Conservation (phyloP, 257 asterid species). For the Gardenia jasminoides region DNA sequence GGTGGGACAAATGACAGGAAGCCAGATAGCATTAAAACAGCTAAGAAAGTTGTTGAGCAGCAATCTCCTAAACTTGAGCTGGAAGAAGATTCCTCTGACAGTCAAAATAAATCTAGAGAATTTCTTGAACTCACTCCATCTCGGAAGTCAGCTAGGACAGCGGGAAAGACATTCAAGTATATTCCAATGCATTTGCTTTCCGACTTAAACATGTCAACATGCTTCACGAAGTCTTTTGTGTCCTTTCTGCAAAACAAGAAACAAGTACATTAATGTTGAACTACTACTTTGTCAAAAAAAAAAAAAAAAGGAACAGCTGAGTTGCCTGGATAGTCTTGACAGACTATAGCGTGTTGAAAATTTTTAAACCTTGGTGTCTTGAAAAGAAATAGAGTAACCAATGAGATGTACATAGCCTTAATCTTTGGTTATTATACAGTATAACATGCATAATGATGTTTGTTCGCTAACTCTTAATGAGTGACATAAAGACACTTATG, state of each 20-base stretch:
- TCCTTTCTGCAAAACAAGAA: background rate
- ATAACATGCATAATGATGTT: background rate
- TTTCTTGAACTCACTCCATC: constrained; percentile 52
- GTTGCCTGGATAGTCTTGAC: background rate
- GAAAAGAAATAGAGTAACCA: background rate
- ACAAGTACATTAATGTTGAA: background rate
- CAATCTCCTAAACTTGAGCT: constrained; percentile 42
- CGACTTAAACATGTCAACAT: background rate
- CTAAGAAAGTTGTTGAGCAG: constrained; percentile 34
- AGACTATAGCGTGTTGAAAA: background rate
- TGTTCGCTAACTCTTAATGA: background rate
- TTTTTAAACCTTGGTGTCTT: background rate
- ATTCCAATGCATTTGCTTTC: background rate
- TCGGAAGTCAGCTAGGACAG: constrained; percentile 72
- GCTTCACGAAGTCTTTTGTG: background rate
- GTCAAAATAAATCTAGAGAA: constrained; percentile 44
- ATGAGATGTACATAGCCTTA: background rate
- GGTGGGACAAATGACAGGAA: constrained; percentile 47
- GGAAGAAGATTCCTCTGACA: constrained; percentile 49
- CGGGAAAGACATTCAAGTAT: constrained; percentile 70
- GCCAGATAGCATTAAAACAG: constrained; percentile 30
- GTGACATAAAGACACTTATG: background rate
- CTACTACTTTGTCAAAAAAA: background rate
- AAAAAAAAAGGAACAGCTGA: no score
- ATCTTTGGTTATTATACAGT: background rate